Evolutionary conservation across 768 basidiomycete genomes (phyloP).

Genomic region (Cystofilobasidium macerans): DNA sequence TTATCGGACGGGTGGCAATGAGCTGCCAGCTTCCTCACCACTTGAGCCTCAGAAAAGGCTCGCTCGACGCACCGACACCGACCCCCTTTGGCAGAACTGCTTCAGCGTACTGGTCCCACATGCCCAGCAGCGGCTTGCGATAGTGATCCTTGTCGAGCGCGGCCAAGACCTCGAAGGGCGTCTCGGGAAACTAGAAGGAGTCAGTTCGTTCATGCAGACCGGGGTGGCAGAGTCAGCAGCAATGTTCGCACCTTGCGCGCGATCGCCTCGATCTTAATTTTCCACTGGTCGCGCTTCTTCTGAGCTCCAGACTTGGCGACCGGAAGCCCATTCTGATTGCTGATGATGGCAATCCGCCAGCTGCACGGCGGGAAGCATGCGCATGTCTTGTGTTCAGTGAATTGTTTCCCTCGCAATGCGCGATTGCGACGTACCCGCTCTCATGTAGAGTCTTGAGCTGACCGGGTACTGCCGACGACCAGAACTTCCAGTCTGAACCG

Average conservation of each 20-base stretch:
- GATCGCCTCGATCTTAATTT: constrained; percentile 60
- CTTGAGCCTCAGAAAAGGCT: too few species aligned
- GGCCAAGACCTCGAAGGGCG: constrained; percentile 69
- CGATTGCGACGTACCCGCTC: constrained; percentile 47
- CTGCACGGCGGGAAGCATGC: constrained; percentile 8
- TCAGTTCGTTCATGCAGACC: too few species aligned
- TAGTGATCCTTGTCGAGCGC: constrained; percentile 63
- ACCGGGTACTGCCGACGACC: constrained; percentile 52
- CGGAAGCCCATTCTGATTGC: constrained; percentile 57
- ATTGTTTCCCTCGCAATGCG: too few species aligned
- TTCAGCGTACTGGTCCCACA: constrained; percentile 63
- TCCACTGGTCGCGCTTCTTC: constrained; percentile 46
- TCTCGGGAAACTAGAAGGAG: constrained; percentile 33
- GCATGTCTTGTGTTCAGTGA: too few species aligned
- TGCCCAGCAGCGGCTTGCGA: constrained; percentile 78
- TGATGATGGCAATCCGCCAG: constrained; percentile 50
- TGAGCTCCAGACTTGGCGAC: neutral
- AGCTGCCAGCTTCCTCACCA: too few species aligned
- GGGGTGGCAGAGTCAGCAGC: too few species aligned
- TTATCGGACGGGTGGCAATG: neutral
- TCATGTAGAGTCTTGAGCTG: constrained; percentile 53
- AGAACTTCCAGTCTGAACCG: constrained; percentile 57
- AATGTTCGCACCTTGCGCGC: constrained; percentile 42
- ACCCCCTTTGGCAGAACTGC: constrained; percentile 51
- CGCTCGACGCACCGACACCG: constrained; percentile 55